Percentiles rank a stretch among this genome's conserved stretches.
phyloP scores from a whole-genome alignment of 768 basidiomycete species.

The Suillus plorans region DNA sequence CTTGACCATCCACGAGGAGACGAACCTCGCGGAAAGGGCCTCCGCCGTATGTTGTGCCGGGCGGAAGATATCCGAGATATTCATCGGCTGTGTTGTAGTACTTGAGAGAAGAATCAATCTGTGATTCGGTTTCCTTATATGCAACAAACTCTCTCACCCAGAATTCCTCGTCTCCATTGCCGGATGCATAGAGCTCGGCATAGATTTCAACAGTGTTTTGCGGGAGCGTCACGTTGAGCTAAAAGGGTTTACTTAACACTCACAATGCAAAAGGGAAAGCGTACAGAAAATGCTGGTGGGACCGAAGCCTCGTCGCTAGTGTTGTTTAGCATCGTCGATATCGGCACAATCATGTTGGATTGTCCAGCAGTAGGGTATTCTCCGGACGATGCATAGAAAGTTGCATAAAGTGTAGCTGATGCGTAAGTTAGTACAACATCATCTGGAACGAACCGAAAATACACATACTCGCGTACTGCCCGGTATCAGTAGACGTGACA shows the following conservation, averaged over 20 bases:
- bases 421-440: slow-evolving; percentile 2
- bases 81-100: slow-evolving; percentile 68
- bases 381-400: slow-evolving; percentile 63
- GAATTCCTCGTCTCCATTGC: slow-evolving; percentile 69
- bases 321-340: slow-evolving; percentile 61
- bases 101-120: slow-evolving; percentile 32
- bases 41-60: slow-evolving; percentile 42
- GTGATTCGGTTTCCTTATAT: neutral
- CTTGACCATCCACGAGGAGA: slow-evolving; percentile 51
- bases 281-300: slow-evolving; percentile 70
- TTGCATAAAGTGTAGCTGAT: slow-evolving; percentile 66
- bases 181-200: slow-evolving; percentile 73
- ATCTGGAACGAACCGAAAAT: slow-evolving; percentile 1
- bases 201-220: slow-evolving; percentile 64
- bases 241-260: neutral
- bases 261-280: slow-evolving; percentile 8
- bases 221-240: slow-evolving; percentile 72
- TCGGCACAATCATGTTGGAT: slow-evolving; percentile 66
- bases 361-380: slow-evolving; percentile 56
- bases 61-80: slow-evolving; percentile 55
- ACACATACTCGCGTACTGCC: slow-evolving; percentile 65
- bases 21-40: slow-evolving; percentile 67
- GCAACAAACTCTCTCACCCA: slow-evolving; percentile 50
- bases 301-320: slow-evolving; percentile 76
- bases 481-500: slow-evolving; percentile 54